A percentile compares a stretch with the other conserved stretches of the same genome.
These are phyloP conservation scores for Sporothrix phasma DNA, from an alignment of 2,329 filamentous ascomycete species.

Conservation along the genomic window DNA sequence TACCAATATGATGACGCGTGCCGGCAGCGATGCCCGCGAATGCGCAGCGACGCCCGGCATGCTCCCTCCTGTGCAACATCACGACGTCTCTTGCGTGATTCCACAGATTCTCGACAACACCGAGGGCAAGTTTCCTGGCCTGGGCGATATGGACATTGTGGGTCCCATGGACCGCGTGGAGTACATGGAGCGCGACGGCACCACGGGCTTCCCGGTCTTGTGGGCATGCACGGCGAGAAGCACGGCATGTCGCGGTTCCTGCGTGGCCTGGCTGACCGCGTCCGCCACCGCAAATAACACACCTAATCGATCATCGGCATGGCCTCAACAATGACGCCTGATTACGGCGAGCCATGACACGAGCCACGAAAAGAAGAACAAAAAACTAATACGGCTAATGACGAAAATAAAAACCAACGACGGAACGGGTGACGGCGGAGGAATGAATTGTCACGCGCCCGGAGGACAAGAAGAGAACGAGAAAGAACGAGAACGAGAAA, in stretches of 20 bases:
- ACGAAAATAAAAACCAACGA: neutral
- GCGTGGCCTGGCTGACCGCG: constrained; percentile 34
- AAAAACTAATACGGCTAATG: neutral
- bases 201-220: neutral
- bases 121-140: constrained; percentile 77
- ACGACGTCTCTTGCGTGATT: constrained; percentile 52
- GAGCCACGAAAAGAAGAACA: neutral
- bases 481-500: neutral
- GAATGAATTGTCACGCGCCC: neutral
- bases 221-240: constrained; percentile 6
- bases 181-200: constrained; percentile 2
- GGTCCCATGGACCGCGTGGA: constrained; percentile 70
- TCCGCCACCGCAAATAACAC: constrained; percentile 6
- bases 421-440: neutral
- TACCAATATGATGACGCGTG: constrained; percentile 11
- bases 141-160: constrained; percentile 86
- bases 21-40: constrained; percentile 20
- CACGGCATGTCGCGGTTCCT: constrained; percentile 32
- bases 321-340: neutral
- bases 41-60: constrained; percentile 25
- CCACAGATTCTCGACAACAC: constrained; percentile 56
- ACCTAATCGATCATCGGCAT: neutral
- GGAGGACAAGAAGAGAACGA: neutral
- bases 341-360: neutral
- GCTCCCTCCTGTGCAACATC: constrained; percentile 31